Evolutionary conservation across 140 eudicot species (phyloP).

Genomic region (Anethum foeniculum): DNA sequence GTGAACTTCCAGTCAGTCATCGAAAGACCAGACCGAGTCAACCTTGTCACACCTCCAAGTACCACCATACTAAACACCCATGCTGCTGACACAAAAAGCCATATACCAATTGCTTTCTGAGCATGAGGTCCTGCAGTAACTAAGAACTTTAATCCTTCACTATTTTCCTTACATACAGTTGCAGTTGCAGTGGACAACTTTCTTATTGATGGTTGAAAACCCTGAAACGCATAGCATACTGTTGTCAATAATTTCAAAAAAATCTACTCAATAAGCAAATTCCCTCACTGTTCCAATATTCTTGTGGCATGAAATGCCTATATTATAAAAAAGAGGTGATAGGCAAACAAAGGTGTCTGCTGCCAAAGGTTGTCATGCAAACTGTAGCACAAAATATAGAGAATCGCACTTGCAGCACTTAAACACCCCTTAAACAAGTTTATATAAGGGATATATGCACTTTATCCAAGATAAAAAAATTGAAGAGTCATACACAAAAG

Average conservation of each 20-base stretch:
- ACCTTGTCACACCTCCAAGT: conserved; percentile 88
- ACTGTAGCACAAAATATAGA: background rate
- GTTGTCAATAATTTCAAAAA: too few relatives aligned
- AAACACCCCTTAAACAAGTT: too few relatives aligned
- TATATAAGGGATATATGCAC: background rate
- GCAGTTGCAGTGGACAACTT: conserved; percentile 52
- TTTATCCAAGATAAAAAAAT: background rate
- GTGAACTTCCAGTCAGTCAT: conserved; percentile 99
- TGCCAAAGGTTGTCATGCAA: background rate
- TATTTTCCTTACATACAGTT: conserved; percentile 35
- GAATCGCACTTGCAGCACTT: too few relatives aligned
- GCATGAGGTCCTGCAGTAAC: conserved; percentile 93
- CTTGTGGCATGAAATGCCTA: background rate
- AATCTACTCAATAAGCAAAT: background rate
- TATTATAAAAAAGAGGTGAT: background rate
- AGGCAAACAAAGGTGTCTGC: background rate
- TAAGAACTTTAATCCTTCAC: conserved; percentile 56
- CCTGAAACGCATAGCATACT: conserved; percentile 28
- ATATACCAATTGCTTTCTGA: conserved; percentile 77
- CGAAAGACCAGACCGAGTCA: conserved; percentile 85
- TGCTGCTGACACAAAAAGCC: conserved; percentile 95
- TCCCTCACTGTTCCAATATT: background rate
- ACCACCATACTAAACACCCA: conserved; percentile 98
- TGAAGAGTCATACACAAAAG: background rate
- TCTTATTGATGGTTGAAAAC: conserved; percentile 36